Evolutionary conservation across 140 eudicot genomes (phyloP).

Genomic region (Flaveria floridana): DNA sequence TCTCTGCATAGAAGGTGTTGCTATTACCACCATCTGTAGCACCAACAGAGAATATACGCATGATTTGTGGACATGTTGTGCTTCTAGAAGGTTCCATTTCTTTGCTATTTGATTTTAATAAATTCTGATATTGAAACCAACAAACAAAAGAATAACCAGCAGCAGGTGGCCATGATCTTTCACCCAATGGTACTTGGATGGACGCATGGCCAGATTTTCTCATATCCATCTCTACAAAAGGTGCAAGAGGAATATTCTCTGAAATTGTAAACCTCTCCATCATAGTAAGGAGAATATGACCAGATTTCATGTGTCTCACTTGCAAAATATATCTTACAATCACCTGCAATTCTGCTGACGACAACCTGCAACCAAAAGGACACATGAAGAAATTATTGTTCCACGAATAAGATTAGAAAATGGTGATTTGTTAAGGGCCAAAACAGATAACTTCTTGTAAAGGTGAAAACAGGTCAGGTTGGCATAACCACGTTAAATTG

Average conservation of each 20-base stretch:
- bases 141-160: slow-evolving; percentile 98
- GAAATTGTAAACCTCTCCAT: slow-evolving; percentile 76
- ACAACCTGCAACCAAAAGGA: slow-evolving; percentile 56
- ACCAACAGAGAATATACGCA: slow-evolving; percentile 89
- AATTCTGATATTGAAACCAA: slow-evolving; percentile 86
- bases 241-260: slow-evolving; percentile 77
- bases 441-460: slow-evolving; percentile 11
- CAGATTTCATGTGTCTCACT: slow-evolving; percentile 60
- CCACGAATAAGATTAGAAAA: neutral
- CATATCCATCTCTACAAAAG: slow-evolving; percentile 91
- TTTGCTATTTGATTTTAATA: slow-evolving; percentile 51
- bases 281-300: slow-evolving; percentile 70
- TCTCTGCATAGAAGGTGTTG: slow-evolving; percentile 66
- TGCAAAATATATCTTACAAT: slow-evolving; percentile 82
- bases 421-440: slow-evolving; percentile 2
- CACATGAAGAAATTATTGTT: slow-evolving; percentile 12
- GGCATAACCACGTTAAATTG: neutral
- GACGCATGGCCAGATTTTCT: slow-evolving; percentile 89
- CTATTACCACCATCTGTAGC: slow-evolving; percentile 49
- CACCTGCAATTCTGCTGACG: slow-evolving; percentile 77
- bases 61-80: slow-evolving; percentile 41
- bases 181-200: slow-evolving; percentile 88
- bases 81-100: slow-evolving; percentile 44
- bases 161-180: slow-evolving; percentile 99
- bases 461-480: neutral